Conservation (phyloP, 139 green algal genomes). For the Diplosphaera chodatii region DNA sequence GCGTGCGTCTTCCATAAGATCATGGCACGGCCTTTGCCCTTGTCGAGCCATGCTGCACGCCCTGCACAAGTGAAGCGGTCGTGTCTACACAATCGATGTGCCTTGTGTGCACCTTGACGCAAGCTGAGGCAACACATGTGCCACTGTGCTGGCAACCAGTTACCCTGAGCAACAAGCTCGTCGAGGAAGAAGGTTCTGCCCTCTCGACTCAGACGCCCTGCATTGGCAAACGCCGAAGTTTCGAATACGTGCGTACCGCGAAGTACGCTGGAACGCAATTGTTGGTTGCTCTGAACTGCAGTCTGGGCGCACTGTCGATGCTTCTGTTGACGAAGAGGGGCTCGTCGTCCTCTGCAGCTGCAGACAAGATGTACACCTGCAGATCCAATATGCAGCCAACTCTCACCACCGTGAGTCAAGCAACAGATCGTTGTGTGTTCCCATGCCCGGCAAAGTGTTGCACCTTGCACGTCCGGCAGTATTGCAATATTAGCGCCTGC, state of each 20-base stretch:
- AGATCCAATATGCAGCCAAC: too few relatives aligned
- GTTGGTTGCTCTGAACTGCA: too few relatives aligned
- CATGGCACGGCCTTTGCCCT: conserved; percentile 28
- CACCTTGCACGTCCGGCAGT: conserved; percentile 66
- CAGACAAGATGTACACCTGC: conserved; percentile 50
- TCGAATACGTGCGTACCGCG: too few relatives aligned
- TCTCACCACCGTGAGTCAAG: too few relatives aligned
- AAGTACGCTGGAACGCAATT: too few relatives aligned
- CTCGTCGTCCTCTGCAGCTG: conserved; percentile 35
- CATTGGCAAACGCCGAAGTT: too few relatives aligned
- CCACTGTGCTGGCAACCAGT: too few relatives aligned
- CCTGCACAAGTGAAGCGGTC: conserved; percentile 22
- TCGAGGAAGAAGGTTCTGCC: conserved; percentile 42
- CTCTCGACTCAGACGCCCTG: conserved; percentile 48
- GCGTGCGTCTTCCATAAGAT: conserved; percentile 47
- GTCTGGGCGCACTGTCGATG: conserved; percentile 70
- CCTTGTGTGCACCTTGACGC: too few relatives aligned
- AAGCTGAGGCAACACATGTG: too few relatives aligned
- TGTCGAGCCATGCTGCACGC: conserved; percentile 48
- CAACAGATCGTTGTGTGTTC: too few relatives aligned
- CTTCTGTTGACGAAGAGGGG: conserved; percentile 53
- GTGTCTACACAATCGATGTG: too few relatives aligned
- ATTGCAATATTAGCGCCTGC: conserved; percentile 61
- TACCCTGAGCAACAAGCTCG: conserved; percentile 33
- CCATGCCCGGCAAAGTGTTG: too few relatives aligned